These are phyloP conservation scores for Eucalyptus urophylla DNA, from an alignment of 345 rosid species.

Conservation along the genomic window DNA sequence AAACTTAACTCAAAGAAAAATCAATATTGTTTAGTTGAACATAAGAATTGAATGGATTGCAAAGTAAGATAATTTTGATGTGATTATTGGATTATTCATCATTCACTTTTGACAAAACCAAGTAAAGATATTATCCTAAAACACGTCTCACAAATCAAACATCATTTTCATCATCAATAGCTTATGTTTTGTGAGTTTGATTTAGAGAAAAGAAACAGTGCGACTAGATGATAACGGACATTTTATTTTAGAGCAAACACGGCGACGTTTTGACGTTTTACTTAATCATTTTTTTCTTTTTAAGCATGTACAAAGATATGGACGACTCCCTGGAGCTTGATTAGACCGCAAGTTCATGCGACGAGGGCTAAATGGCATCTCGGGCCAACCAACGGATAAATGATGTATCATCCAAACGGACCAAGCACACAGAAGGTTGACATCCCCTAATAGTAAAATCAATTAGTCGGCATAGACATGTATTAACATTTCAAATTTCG, in stretches of 20 bases:
- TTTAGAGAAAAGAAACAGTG: background rate
- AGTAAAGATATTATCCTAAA: background rate
- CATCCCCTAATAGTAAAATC: background rate
- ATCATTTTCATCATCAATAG: background rate
- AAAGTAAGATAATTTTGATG: background rate
- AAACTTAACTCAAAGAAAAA: background rate
- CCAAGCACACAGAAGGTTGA: background rate
- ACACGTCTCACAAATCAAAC: background rate
- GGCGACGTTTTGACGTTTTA: rapidly evolving
- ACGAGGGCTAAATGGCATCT: too few relatives aligned
- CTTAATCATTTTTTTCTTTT: too few relatives aligned
- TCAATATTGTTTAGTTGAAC: background rate
- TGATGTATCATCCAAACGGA: background rate
- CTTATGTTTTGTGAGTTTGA: background rate
- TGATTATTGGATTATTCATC: background rate
- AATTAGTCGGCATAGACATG: background rate
- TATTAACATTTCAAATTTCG: background rate
- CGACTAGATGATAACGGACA: rapidly evolving
- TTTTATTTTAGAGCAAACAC: background rate
- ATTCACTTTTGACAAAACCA: background rate
- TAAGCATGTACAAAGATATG: too few relatives aligned
- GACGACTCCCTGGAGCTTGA: too few relatives aligned
- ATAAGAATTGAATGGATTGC: background rate
- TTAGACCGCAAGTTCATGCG: too few relatives aligned
- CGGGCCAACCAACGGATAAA: background rate